These are phyloP conservation scores for Taxillus chinensis DNA, from an alignment of 164 flowering plant genomes.

Conservation along the genomic window DNA sequence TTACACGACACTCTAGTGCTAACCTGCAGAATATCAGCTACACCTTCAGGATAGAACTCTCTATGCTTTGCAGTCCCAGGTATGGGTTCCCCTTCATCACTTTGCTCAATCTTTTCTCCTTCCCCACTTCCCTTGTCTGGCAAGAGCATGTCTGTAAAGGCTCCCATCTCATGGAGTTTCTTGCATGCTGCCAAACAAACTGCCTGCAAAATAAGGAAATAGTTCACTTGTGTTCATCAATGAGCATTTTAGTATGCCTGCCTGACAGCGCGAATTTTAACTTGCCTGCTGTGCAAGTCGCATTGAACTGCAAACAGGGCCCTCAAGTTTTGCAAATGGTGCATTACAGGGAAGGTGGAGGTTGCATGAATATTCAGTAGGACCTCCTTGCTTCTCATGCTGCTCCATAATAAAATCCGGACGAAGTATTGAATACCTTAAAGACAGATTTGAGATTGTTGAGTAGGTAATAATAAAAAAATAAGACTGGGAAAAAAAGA, in stretches of 20 bases:
- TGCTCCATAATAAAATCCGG: conserved; percentile 94
- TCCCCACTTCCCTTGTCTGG: conserved; percentile 95
- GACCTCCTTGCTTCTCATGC: conserved; percentile 82
- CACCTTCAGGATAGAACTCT: conserved; percentile 99
- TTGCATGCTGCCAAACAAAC: conserved; percentile 98
- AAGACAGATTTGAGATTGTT: conserved; percentile 4
- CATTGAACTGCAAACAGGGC: conserved; percentile 90
- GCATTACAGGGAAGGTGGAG: conserved; percentile 99
- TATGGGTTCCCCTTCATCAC: conserved; percentile 82
- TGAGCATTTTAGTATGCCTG: not conserved
- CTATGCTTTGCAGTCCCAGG: conserved; percentile 98
- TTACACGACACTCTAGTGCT: conserved; percentile 15
- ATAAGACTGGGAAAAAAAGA: not conserved
- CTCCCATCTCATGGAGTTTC: conserved; percentile 99
- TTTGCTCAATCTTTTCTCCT: conserved; percentile 60
- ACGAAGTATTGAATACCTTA: conserved; percentile 89
- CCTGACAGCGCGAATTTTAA: not conserved
- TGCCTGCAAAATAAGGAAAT: conserved; percentile 41
- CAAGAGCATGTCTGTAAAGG: conserved; percentile 97
- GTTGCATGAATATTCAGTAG: conserved; percentile 84
- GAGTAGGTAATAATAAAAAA: not conserved
- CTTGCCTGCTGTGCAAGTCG: conserved; percentile 95
- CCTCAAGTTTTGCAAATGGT: conserved; percentile 93
- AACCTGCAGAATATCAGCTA: conserved; percentile 79
- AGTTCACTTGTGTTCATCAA: conserved; percentile 2